These are phyloP conservation scores for Lactuca sativa DNA, from an alignment of 129 eudicot genomes.

Conservation along the genomic window DNA sequence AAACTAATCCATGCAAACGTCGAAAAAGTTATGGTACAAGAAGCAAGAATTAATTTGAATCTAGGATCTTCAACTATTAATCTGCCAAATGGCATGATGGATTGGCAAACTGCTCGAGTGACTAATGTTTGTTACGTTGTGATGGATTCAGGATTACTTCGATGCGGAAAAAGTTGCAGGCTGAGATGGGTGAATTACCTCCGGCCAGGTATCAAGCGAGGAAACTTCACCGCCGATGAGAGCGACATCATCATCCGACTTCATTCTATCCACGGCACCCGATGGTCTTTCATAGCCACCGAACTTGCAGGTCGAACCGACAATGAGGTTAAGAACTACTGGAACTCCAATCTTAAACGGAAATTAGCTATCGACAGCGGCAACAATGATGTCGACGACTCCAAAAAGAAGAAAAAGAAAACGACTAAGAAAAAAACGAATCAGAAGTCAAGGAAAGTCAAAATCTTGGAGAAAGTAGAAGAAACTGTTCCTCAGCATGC, in stretches of 20 bases:
- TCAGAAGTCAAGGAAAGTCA: conserved; percentile 18
- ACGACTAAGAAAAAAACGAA: background rate
- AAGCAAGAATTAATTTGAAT: too few species aligned
- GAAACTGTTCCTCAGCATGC: background rate
- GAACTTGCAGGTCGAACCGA: conserved; percentile 30
- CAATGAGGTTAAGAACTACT: conserved; percentile 29
- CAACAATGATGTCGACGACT: background rate
- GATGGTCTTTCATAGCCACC: conserved; percentile 29
- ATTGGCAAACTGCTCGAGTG: too few species aligned
- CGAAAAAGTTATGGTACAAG: too few species aligned
- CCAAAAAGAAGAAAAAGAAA: background rate
- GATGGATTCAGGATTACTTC: conserved; percentile 8
- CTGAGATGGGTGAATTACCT: conserved; percentile 32
- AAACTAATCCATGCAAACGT: too few species aligned
- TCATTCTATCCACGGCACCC: conserved; percentile 26
- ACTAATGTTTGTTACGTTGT: background rate
- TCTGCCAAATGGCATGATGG: too few species aligned
- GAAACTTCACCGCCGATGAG: too few species aligned
- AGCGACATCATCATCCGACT: conserved; percentile 22
- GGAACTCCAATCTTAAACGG: conserved; percentile 27
- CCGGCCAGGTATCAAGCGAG: too few species aligned
- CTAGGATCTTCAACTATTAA: too few species aligned
- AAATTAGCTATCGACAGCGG: background rate
- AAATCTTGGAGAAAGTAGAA: too few species aligned
- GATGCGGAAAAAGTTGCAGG: conserved; percentile 36